Evolutionary conservation across 139 green algal genomes (phyloP), one percentile per base, ranked within the genome.

Genomic region (Deuterostichococcus epilithicus): DNA sequence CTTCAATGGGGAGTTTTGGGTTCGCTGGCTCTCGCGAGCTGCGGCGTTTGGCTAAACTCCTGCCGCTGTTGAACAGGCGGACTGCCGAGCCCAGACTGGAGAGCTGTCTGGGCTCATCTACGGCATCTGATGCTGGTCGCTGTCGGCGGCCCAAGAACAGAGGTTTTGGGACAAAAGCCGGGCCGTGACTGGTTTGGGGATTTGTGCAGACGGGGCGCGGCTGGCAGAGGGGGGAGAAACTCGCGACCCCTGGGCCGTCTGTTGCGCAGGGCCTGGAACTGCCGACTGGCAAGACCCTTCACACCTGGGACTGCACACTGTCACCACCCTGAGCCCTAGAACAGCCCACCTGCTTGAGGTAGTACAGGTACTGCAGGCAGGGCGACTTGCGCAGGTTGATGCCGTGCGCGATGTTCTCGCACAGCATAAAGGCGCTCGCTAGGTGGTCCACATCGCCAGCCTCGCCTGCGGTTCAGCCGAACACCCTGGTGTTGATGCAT

Each of bases 371-470:
- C 83, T 96, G 92, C 76, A 97, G 82, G 74, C 80, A 86, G 25
- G 93, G 94, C 18, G 75, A 90, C 87, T 98, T 99, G 78, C 96
- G 92, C 81, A 99, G 90, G 88, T 98, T 98, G 91, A 98, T 99
- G 77, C 96, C 95, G 86, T 99, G 96, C 35, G 96, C 92, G 76
- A 99, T 99, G 87, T 98, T 98, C 81, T 99, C 88, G 36, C 88
- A 90, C 79, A 96, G 76, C 86, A 99, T 88, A 79, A 99, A 97
- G 5, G 92, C 84, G 2, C 87, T 82, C 60, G 89, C 95, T 73
- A 99, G 83, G 85, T 99, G 96, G 86, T 99, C 96, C 25, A 98
- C 80, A 79, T 99, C 96, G 5, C 96, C 96, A 28, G 96, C 96
- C 91, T 98, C 95, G 59, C 89, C 90, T 89, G 83, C 70, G 26